Evolutionary conservation across 371 early-diverging fungal genomes (phyloP), one percentile per base, ranked within the genome.

Genomic region (Mucor plumbeus): DNA sequence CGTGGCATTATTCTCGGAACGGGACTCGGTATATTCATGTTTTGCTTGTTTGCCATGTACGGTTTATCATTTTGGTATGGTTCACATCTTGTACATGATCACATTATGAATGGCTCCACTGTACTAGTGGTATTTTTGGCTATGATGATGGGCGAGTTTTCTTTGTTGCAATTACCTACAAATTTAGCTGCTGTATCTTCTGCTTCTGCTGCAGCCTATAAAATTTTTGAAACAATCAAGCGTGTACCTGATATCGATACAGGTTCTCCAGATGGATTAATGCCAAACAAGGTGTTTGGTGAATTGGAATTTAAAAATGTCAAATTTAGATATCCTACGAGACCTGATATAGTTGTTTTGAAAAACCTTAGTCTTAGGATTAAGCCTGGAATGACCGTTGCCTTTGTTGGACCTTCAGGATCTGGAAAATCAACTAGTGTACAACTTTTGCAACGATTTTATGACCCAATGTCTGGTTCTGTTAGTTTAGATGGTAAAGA

Each of bases 391-490:
- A 80, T 87, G 66, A 92, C 90, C 4, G 86, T 91, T 7, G 94
- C 92, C 5, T 79, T 93, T 54, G 94, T 93, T 13, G 94, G 93
- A 40, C 84, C 86, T 39, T 93, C 94, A 39, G 97, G 98, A 14
- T 89, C 90, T 31, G 96, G 98, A 35, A 95, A 95, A 70, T 94
- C 94, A 11, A 97, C 98, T 34, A 89, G 92, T 44, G 81, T 97
- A 35, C 89, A 90, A 41, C 87, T 97, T 35, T 59, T 96, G 33
- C 92, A 94, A 72, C 92, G 99, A 36, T 95, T 97, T 76, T 98
- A 98, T 74, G 88, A 91, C 65, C 85, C 91, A 0, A 65, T 73
- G 7, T 64, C 62, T 19, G 95, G 95, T 36, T 62, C 73, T 0
- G 80, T 95, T 31, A 69, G 65, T n/a, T 33, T 95, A 11, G 95